Evolutionary conservation across 148 eudicot species (phyloP).

Genomic region (Cornus controversa): DNA sequence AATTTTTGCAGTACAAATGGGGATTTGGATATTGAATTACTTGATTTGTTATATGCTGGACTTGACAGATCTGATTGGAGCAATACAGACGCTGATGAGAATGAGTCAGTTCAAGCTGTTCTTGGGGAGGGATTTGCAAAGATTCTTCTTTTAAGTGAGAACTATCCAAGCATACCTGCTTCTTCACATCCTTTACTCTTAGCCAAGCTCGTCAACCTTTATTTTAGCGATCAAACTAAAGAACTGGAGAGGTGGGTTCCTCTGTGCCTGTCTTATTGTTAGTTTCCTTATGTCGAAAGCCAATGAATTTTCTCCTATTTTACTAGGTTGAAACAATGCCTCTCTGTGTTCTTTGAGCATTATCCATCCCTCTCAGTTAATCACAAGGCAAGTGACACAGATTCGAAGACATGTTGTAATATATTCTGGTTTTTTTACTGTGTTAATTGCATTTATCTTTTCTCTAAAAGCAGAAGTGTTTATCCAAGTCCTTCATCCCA

Average conservation of each 20-base stretch:
- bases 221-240: slow-evolving; percentile 55
- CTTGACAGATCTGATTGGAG: slow-evolving; percentile 43
- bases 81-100: slow-evolving; percentile 44
- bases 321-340: slow-evolving; percentile 79
- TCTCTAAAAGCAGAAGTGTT: slow-evolving; percentile 54
- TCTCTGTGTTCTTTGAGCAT: slow-evolving; percentile 96
- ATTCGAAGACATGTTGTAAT: not conserved
- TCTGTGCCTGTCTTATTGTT: slow-evolving; percentile 16
- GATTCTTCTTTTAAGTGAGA: slow-evolving; percentile 85
- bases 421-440: not conserved
- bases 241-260: slow-evolving; percentile 57
- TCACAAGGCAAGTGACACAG: slow-evolving; percentile 69
- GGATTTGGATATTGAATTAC: slow-evolving; percentile 47
- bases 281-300: not conserved
- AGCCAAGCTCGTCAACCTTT: slow-evolving; percentile 64
- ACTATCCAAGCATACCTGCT: slow-evolving; percentile 57
- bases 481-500: slow-evolving; percentile 75
- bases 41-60: slow-evolving; percentile 61
- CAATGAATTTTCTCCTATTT: slow-evolving; percentile 7
- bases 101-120: slow-evolving; percentile 68
- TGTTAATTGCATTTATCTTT: not conserved
- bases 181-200: slow-evolving; percentile 54
- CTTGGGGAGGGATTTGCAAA: slow-evolving; percentile 96
- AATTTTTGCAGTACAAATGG: slow-evolving; percentile 33
- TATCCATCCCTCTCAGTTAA: slow-evolving; percentile 74